Conservation (phyloP, 805 yeast species). For the Torulaspora delbrueckii region DNA sequence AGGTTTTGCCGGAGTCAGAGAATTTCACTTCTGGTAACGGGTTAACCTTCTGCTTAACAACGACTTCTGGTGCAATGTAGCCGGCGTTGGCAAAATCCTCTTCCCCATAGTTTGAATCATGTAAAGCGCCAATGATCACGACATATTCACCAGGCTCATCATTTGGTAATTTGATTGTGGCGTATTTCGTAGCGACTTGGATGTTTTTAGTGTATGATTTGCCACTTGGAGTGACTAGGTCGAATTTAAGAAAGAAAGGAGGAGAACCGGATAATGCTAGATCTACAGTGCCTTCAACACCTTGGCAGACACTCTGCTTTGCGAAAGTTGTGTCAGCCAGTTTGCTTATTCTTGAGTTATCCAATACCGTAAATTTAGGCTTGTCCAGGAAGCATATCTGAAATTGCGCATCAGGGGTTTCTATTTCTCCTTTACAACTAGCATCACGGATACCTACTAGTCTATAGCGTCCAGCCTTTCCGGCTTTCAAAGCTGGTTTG, state of each 20-base stretch:
- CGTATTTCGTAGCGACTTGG: constrained; percentile 50
- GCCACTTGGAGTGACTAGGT: constrained; percentile 56
- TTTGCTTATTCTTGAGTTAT: constrained; percentile 29
- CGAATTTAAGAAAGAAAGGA: constrained; percentile 68
- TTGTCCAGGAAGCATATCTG: constrained; percentile 42
- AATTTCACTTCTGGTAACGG: constrained; percentile 59
- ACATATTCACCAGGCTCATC: constrained; percentile 55
- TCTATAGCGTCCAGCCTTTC: constrained; percentile 45
- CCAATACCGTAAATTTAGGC: constrained; percentile 42
- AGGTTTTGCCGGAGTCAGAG: constrained; percentile 41
- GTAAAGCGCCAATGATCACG: constrained; percentile 56
- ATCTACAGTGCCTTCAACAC: constrained; percentile 45
- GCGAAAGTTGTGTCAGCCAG: constrained; percentile 26
- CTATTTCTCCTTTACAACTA: constrained; percentile 47
- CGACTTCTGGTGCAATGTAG: constrained; percentile 30
- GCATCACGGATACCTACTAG: constrained; percentile 46
- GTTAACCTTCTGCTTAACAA: constrained; percentile 49
- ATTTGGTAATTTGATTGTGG: constrained; percentile 43
- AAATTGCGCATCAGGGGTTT: constrained; percentile 32
- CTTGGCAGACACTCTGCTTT: constrained; percentile 45
- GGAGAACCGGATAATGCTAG: constrained; percentile 51
- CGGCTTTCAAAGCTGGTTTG: constrained; percentile 37
- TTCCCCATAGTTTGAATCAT: constrained; percentile 57
- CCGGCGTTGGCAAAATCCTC: constrained; percentile 33
- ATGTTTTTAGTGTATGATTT: constrained; percentile 35